Percentiles rank a stretch among this genome's conserved stretches.
Evolutionary conservation across 2,329 filamentous ascomycete genomes (phyloP).

Genomic region (Fusarium poae): DNA sequence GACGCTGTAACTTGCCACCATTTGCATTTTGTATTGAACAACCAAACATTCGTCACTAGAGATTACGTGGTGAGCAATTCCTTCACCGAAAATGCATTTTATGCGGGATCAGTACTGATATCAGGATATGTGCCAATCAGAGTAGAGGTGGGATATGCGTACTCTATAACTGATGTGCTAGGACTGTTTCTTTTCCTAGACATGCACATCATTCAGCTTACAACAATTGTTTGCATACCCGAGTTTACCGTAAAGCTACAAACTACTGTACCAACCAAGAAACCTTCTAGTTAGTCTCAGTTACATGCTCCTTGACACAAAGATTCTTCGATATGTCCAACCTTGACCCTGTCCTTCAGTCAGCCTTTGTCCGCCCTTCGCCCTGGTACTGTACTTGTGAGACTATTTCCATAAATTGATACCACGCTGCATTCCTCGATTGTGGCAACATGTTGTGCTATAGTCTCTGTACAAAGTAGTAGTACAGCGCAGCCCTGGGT

Average conservation of each 20-base stretch:
- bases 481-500: constrained; percentile 17
- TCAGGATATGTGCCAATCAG: background rate
- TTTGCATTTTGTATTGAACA: constrained; percentile 10
- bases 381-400: constrained; percentile 14
- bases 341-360: constrained; percentile 26
- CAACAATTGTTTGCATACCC: constrained; percentile 22
- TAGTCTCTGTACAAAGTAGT: constrained; percentile 6
- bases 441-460: constrained; percentile 31
- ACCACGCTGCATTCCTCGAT: constrained; percentile 14
- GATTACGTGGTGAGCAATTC: background rate
- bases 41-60: background rate
- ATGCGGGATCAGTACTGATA: background rate
- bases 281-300: constrained; percentile 2
- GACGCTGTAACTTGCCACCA: constrained; percentile 14
- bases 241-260: constrained; percentile 17
- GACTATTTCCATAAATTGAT: background rate
- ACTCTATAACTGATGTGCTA: background rate
- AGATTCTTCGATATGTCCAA: constrained; percentile 27
- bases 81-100: background rate
- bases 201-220: constrained; percentile 12
- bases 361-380: constrained; percentile 6
- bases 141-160: background rate
- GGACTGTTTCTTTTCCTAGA: background rate
- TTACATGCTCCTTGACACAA: constrained; percentile 13
- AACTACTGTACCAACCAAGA: background rate